Evolutionary conservation across 768 basidiomycete species (phyloP).

Genomic region (Leccinellum rugosiceps): DNA sequence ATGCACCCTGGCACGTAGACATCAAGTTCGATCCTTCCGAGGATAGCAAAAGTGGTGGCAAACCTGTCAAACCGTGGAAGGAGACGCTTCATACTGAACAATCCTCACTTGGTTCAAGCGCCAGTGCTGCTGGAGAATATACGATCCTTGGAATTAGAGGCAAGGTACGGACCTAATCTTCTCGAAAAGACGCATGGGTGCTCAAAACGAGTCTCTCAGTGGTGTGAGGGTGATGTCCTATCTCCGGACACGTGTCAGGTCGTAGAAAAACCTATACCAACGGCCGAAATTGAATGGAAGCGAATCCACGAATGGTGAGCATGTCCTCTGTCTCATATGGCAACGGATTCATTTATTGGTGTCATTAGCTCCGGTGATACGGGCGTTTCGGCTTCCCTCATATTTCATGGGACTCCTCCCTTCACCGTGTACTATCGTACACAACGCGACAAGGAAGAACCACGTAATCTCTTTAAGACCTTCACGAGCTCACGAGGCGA

Average conservation of each 20-base stretch:
- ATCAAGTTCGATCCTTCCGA: slow-evolving; percentile 58
- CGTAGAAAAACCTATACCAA: slow-evolving; percentile 69
- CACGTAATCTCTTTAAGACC: slow-evolving; percentile 55
- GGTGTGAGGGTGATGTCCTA: slow-evolving; percentile 79
- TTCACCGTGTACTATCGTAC: slow-evolving; percentile 80
- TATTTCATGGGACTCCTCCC: slow-evolving; percentile 85
- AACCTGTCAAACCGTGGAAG: slow-evolving; percentile 57
- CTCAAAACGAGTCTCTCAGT: slow-evolving; percentile 32
- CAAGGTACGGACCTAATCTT: slow-evolving; percentile 38
- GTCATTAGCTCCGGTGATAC: slow-evolving; percentile 79
- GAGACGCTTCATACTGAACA: slow-evolving; percentile 54
- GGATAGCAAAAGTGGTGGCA: slow-evolving; percentile 37
- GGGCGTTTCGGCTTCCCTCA: slow-evolving; percentile 82
- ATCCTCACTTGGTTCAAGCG: slow-evolving; percentile 46
- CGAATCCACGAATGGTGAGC: slow-evolving; percentile 84
- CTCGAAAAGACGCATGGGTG: background rate
- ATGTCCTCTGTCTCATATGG: slow-evolving; percentile 1
- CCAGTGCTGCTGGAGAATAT: slow-evolving; percentile 73
- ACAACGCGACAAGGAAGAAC: slow-evolving; percentile 65
- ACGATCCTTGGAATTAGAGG: slow-evolving; percentile 68
- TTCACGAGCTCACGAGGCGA: slow-evolving; percentile 75
- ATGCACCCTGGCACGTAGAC: slow-evolving; percentile 65
- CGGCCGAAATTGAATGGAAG: slow-evolving; percentile 84
- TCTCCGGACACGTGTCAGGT: slow-evolving; percentile 81
- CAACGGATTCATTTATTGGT: slow-evolving; percentile 1